Base-by-base conservation (phyloP, 257 asterid genomes). In the Solanum medicagineum region DNA sequence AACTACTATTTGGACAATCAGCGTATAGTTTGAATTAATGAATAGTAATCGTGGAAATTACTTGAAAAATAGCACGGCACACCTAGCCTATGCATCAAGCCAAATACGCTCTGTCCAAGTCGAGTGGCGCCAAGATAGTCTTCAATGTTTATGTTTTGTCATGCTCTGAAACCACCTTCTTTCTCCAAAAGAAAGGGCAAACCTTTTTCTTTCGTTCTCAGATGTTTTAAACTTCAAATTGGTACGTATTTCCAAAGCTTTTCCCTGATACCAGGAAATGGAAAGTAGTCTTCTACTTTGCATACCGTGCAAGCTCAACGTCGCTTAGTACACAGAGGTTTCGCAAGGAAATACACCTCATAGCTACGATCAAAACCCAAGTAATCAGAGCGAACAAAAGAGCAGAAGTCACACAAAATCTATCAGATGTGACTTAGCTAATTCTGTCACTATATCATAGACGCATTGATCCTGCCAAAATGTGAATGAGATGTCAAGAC, bases 1-100 rank as follows among this genome's bases (percentile, higher is more conserved):
- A 0, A 36, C 36, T 32, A 56, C 7, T 0, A 56, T 4, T 10
- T 17, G 0, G 62, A 1, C 24, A 7, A 42, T 42, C 8, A 6
- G 1, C 7, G 7, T 42, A 42, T 42, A 42, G 6, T 42, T 5
- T 42, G 8, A 42, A 42, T 42, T 42, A 42, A 42, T 42, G 45
- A 42, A 42, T 42, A 42, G 45, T 42, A 42, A 42, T 42, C 7
- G 45, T 6, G 45, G 45, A 42, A 4, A 42, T 42, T 42, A 42
- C 1, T 6, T 42, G 45, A 5, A 42, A 4, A 42, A 42, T 15
- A 16, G 2, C 55, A 51, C 4, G 59, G 57, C 17, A 14, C 57
- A 54, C 59, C 5, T 15, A 54, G 20, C 59, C 20, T 14, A 19
- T 3, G 20, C 20, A 20, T 53, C 59, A 15, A 54, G 59, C 20